These are phyloP conservation scores for Aspergillus sp. DNA, from an alignment of 2,329 filamentous ascomycete genomes.

Conservation along the genomic window DNA sequence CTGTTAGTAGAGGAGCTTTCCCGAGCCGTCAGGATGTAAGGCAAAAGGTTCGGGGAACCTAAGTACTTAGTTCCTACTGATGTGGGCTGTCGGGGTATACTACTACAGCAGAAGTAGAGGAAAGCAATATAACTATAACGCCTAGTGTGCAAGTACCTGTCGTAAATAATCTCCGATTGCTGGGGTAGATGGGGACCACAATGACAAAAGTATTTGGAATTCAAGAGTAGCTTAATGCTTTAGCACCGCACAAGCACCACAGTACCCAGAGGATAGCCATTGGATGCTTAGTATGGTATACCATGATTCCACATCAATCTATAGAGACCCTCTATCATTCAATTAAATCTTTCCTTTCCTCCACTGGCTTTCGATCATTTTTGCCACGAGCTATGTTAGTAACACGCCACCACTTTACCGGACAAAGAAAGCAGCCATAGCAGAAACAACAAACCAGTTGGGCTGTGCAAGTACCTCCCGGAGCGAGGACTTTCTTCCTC, in stretches of 20 bases:
- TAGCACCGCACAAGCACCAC: background rate
- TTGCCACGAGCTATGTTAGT: background rate
- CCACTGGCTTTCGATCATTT: background rate
- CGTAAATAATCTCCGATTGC: constrained; percentile 1
- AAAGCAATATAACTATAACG: constrained; percentile 1
- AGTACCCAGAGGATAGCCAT: background rate
- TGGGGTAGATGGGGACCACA: background rate
- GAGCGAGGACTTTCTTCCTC: no score
- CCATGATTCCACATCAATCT: background rate
- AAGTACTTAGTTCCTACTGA: background rate
- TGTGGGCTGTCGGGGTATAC: no score
- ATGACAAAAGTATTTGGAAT: constrained; percentile 1
- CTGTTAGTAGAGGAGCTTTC: background rate
- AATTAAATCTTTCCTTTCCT: background rate
- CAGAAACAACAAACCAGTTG: background rate
- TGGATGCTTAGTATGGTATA: background rate
- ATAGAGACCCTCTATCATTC: background rate
- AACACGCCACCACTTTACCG: background rate
- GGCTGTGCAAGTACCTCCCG: background rate
- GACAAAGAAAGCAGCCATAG: constrained; percentile 4
- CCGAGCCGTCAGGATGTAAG: background rate
- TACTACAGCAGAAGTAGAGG: background rate
- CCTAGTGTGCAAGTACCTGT: background rate
- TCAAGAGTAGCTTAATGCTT: background rate
- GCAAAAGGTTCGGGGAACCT: background rate